Evolutionary conservation across 192 early-diverging fungal species (phyloP), one percentile per base, ranked within the genome.

Genomic region (Rhizoclosmatium sp.): DNA sequence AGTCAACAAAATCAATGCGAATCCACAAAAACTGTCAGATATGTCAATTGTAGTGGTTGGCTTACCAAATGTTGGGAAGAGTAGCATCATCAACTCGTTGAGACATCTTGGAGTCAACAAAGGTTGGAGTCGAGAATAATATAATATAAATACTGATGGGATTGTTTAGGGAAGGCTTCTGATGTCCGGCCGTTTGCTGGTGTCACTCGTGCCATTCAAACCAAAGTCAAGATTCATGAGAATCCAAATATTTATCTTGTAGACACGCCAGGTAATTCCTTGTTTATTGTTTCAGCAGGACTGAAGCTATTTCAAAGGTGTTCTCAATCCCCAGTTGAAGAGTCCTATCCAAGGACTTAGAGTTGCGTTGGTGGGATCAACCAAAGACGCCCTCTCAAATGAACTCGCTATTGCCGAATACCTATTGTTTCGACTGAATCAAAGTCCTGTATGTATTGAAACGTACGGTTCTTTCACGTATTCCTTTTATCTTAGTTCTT

Each of bases 41-140:
- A 70, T 89, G 2, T 90, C 88, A 2, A 85, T 96, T 21, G 93
- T 99, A 84, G 89, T 99, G 1, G 93, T 97, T 2, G 97, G 97
- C 3, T 92, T 97, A 89, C 97, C 97, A 3, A 99, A 99, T 85
- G 97, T 99, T 65, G 97, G 97, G 4, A 99, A 99, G 79, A 96
- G 94, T 2, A 93, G 95, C 31, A 73, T 99, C 61, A 95, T 97
- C 72, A 99, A 99, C 76, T 88, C 94, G 1, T 81, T 99, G 69
- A 86, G 97, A 42, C 82, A 92, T 56, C 79, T 94, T 12, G 95
- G 96, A 14, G 85, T 93, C 4, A 85, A 87, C 9, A 93, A 92
- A 75, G 91, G 90, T 78, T 68, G 67, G 42, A 12, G 21, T 39
- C 39, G 70, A 1, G 16, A 54, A 54, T 54, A 12, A 54, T 12